Evolutionary conservation across 2,329 filamentous ascomycete genomes (phyloP), one percentile per base, ranked within the genome.

Genomic region (Pseudogymnoascus sp.): DNA sequence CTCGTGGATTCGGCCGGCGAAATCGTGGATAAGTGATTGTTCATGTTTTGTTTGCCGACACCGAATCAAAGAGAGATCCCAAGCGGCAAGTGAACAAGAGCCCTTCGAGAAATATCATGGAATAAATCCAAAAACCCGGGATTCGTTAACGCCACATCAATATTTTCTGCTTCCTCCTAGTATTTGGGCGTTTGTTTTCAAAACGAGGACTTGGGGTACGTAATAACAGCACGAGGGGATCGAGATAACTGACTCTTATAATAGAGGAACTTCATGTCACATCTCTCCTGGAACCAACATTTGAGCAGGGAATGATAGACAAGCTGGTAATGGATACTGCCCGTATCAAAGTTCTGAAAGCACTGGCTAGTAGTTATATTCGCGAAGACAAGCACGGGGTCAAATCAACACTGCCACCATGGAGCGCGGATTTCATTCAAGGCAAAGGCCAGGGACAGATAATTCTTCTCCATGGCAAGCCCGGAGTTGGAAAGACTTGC

Each of bases 321-420:
- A 63, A 59, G 29, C 36, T 65, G 9, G 64, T 63, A 4, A 74
- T 75, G 71, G 66, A 71, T 8, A 13, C 62, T 0, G 58, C 59
- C 7, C 63, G 70, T 0, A 61, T 69, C 37, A 64, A 60, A 0
- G 70, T 66, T 1, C 63, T 74, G 8, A 72, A 70, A 35, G 67
- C 72, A 0, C 36, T 65, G 2, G 15, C 64, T 2, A 15, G 29
- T 9, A 63, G 63, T 35, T 63, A 64, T 18, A 48, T 55, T 5
- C 52, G 62, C 4, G 15, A 45, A 18, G 59, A 63, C 37, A 39
- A n/a, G 21, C 29, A 60, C 12, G 60, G 60, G 18, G 45, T 69
- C 1, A 21, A 37, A 1, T 73, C 27, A 36, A n/a, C 31, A n/a
- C 18, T 35, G 18, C 12, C 13, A 21, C 21, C 59, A 6, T 64